A percentile compares a stretch with the other conserved stretches of the same genome.
phyloP scores from a whole-genome alignment of 2,329 filamentous ascomycete genomes.

The Fusarium nematophilum region DNA sequence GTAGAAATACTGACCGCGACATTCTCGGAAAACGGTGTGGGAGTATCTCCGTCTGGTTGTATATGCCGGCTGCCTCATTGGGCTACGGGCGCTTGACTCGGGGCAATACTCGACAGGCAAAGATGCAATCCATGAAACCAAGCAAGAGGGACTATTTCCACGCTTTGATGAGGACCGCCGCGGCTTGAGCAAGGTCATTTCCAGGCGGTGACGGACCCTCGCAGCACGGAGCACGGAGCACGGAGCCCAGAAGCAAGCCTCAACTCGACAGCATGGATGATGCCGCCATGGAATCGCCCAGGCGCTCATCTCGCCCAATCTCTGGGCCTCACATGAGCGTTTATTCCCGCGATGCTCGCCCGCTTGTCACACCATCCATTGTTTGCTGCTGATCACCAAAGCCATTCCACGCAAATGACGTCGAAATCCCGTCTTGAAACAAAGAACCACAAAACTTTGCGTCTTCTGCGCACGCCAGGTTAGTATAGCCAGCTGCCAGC shows the following conservation, averaged over 20 bases:
- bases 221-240: constrained; percentile 7
- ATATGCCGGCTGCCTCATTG: constrained; percentile 27
- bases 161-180: constrained; percentile 12
- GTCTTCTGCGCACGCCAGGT: constrained; percentile 9
- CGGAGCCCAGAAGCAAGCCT: constrained; percentile 26
- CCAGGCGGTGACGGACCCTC: constrained; percentile 21
- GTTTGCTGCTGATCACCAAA: constrained; percentile 36
- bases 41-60: constrained; percentile 3
- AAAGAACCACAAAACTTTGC: constrained; percentile 35
- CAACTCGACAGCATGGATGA: constrained; percentile 22
- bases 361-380: constrained; percentile 39
- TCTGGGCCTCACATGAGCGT: constrained; percentile 13
- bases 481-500: constrained; percentile 1
- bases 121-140: neutral
- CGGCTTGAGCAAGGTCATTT: neutral
- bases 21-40: constrained; percentile 1
- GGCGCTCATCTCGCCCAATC: constrained; percentile 32
- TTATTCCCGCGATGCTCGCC: constrained; percentile 39
- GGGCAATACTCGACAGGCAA: neutral
- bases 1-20: constrained; percentile 10
- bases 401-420: constrained; percentile 34
- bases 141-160: neutral
- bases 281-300: constrained; percentile 28
- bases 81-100: constrained; percentile 12
- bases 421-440: constrained; percentile 36